Conservation (phyloP, 2,329 filamentous ascomycete genomes). For the Fusarium sp. region DNA sequence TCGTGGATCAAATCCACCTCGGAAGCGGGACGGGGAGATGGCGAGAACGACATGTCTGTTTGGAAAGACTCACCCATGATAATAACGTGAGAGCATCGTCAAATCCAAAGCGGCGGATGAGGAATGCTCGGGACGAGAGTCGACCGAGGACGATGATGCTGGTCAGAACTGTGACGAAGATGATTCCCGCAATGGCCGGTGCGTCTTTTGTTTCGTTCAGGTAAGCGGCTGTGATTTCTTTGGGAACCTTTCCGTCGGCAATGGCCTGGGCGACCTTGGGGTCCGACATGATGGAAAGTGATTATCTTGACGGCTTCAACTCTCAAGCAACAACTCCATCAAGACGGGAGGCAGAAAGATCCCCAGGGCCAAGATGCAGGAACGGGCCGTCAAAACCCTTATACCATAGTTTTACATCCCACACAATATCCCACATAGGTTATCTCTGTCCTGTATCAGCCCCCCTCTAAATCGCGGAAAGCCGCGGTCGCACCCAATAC, state of each 20-base stretch:
- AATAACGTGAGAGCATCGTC: conserved; percentile 57
- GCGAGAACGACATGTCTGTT: background rate
- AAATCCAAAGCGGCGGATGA: conserved; percentile 56
- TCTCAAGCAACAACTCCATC: conserved; percentile 18
- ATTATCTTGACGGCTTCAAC: background rate
- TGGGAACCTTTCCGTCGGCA: conserved; percentile 55
- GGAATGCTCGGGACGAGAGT: conserved; percentile 53
- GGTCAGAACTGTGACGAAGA: conserved; percentile 56
- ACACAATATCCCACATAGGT: background rate
- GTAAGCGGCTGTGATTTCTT: conserved; percentile 52
- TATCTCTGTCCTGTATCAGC: background rate
- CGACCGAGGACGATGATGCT: conserved; percentile 54
- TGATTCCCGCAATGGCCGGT: conserved; percentile 57
- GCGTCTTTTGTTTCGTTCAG: conserved; percentile 57
- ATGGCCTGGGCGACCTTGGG: conserved; percentile 51
- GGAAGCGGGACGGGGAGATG: background rate
- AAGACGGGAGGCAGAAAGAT: background rate
- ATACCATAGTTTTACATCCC: conserved; percentile 17
- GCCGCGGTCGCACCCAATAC: too few relatives aligned
- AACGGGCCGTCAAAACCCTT: conserved; percentile 23
- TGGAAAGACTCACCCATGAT: conserved; percentile 52
- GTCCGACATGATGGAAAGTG: conserved; percentile 42
- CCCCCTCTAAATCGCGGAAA: too few relatives aligned
- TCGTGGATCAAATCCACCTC: conserved; percentile 1
- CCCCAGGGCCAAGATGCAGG: background rate